Evolutionary conservation across 2,329 filamentous ascomycete species (phyloP), one percentile per base, ranked within the genome.

Genomic region (Sporothrix schenckii): DNA sequence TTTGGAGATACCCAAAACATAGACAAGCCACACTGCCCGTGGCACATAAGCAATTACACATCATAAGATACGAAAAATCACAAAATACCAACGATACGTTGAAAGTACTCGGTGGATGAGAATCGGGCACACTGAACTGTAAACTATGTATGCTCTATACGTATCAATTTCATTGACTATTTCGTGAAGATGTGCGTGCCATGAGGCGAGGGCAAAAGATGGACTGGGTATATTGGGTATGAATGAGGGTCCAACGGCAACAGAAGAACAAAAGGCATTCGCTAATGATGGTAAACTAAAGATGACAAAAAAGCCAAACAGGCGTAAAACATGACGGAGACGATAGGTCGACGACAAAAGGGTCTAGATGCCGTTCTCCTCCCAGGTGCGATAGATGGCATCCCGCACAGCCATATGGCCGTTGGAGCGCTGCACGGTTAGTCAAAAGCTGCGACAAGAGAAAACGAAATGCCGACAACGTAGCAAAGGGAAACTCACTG

Each of bases 391-490:
- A 50, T 80, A 80, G 11, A 81, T 76, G 65, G 75, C 76, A 53
- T 80, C 74, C 56, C 78, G 74, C 30, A 83, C 80, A 0, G 76
- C 76, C 73, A 78, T 76, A 66, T 82, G 81, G 3, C 81, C 81
- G 44, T 78, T 74, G 0, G 78, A 80, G 60, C 80, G 78, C 78
- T 79, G 41, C 3, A 44, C 44, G 9, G 14, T 63, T 47, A 44
- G 56, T 16, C 24, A 34, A 7, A 44, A 4, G 11, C 13, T 14
- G 27, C 27, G 27, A 54, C 30, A 19, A 68, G 24, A 69, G 47
- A 58, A n/a, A 30, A 44, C 21, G 3, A 53, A 27, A 16, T 14
- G 16, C 54, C 34, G 21, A 44, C 27, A 30, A n/a, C 19, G 2
- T 1, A 19, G 34, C 49, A 27, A 49, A 30, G 0, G 27, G 9